Evolutionary conservation across 2,329 filamentous ascomycete species (phyloP), one percentile per base, ranked within the genome.

Genomic region (Botryotinia globosa): DNA sequence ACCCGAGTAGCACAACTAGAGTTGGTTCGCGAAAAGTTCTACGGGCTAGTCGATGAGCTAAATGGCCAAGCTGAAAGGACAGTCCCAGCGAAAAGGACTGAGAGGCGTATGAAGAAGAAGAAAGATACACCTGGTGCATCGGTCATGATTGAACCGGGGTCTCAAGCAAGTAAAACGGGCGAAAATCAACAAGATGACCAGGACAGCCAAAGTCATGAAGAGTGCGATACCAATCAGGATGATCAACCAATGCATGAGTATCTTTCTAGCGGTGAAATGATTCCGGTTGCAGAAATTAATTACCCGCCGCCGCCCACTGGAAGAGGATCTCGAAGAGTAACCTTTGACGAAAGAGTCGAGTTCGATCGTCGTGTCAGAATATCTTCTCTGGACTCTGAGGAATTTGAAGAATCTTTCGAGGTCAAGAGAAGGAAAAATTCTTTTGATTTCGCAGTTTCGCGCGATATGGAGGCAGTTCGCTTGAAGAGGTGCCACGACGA

Each of bases 11-110:
- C 61, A 18, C 48, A 73, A 34, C 58, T 77, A 20, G 71, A 72
- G 18, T 59, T 76, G 32, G 75, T 76, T 34, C 37, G 72, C 18
- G 72, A 75, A 39, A 75, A 34, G 44, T 25, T 44, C 12, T 22
- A 68, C 16, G 51, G 6, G 5, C 32, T 16, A n/a, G 10, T 56
- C 16, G 48, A 32, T 29, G 25, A 58, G 48, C 12, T 37, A 42
- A 42, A 42, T 16, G 18, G 18, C n/a, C 65, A 68, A 56, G 51
- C 51, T 14, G 16, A 32, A 29, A 42, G 12, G 12, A 39, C 2
- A 32, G 16, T 18, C 32, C 9, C 34, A 14, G 34, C 3, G 25
- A 22, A n/a, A 42, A 42, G 42, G 6, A 2, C 16, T 18, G 25
- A 25, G n/a, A 44, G 18, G 29, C 10, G 25, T 56, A 4, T 20